Evolutionary conservation across 805 yeast genomes (phyloP), one percentile per base, ranked within the genome.

Genomic region (Wickerhamiella galacta): DNA sequence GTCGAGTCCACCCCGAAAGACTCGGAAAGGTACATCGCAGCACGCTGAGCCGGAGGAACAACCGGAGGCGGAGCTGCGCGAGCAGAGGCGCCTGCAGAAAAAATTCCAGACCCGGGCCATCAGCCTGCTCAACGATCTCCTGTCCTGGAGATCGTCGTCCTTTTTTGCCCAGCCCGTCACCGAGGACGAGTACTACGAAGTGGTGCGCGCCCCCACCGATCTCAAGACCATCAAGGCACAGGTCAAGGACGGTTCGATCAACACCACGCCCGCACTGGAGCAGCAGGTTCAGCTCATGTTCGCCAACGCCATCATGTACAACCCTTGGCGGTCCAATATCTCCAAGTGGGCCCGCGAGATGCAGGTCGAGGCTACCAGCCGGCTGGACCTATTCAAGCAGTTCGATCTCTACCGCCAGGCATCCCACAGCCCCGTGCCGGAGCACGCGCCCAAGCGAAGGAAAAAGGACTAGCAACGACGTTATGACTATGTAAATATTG

Each of bases 271-370:
- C 16, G 72, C 74, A 36, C 56, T 80, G 16, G 81, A 79, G 42
- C 58, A 76, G 32, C 80, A 75, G 39, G 59, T 80, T 28, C 64
- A 74, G 57, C 58, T 74, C 38, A 77, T 80, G 90, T 77, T 75
- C 55, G 76, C 87, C 32, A 80, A 80, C 51, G 80, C 87, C 12
- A 66, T 79, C 12, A 80, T 80, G 90, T 80, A 73, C 55, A 79
- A 80, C 51, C 68, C 68, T 43, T 63, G 70, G 39, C 71, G 66
- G 38, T 67, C 72, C 18, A 81, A 74, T 34, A 62, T 76, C 39
- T 69, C 67, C 27, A 51, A 54, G 23, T 66, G 79, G 64, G 68
- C 82, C 1, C 57, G 64, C 39, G 79, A 71, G 41, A 77, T 80
- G 87, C 72, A 69, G 57, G 56, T 60, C 26, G 90, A 77, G 32